phyloP scores from a whole-genome alignment of 257 asterid genomes.

The Striga asiatica region DNA sequence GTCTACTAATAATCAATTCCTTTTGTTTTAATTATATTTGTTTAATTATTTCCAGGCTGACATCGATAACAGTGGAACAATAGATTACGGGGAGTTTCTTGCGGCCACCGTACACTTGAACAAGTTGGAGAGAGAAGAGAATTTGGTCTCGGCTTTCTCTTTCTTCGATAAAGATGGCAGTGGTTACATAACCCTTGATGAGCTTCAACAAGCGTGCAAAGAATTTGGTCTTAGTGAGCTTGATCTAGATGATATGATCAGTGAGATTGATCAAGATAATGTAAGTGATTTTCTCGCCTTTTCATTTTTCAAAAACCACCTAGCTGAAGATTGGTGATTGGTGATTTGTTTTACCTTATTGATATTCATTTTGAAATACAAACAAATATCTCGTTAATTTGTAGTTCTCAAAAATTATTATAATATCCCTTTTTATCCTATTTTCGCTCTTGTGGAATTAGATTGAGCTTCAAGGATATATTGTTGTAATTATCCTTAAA shows the following conservation, averaged over 20 bases:
- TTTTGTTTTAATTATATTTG: constrained; percentile 6
- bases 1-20: not conserved
- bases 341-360: not conserved
- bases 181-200: constrained; percentile 89
- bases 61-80: constrained; percentile 82
- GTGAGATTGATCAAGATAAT: constrained; percentile 82
- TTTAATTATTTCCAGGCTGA: constrained; percentile 47
- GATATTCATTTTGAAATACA: too few relatives aligned
- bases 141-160: constrained; percentile 71
- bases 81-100: constrained; percentile 94
- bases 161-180: constrained; percentile 90
- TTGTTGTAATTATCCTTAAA: too few relatives aligned
- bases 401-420: too few relatives aligned
- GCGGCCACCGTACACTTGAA: constrained; percentile 94
- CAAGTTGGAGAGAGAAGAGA: constrained; percentile 91
- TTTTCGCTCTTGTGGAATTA: too few relatives aligned
- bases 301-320: not conserved
- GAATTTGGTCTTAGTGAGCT: constrained; percentile 80
- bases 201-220: constrained; percentile 92
- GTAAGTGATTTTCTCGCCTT: constrained; percentile 31
- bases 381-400: too few relatives aligned
- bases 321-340: not conserved
- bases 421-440: too few relatives aligned
- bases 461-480: too few relatives aligned
- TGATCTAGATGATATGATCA: constrained; percentile 80